Percentiles rank a stretch among this genome's conserved stretches.
phyloP scores from a whole-genome alignment of 306 rosid species.

The Hippophae gyantsensis region DNA sequence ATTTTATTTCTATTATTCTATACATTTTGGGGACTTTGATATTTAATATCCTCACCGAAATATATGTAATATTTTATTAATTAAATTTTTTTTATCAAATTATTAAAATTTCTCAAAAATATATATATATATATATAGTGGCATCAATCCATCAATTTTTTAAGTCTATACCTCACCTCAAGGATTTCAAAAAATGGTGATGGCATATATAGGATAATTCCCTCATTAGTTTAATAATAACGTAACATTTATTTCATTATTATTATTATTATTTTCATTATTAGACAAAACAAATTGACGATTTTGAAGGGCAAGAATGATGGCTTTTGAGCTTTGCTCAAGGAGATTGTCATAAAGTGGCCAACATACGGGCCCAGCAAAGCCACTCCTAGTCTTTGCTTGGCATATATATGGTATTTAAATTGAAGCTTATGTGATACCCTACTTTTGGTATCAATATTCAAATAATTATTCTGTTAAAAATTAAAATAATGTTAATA shows the following conservation, averaged over 20 bases:
- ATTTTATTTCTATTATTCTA: too few species aligned
- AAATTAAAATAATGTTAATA: too few species aligned
- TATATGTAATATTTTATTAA: too few species aligned
- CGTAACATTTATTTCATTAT: slow-evolving; percentile 3
- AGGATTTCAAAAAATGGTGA: neutral
- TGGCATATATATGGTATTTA: slow-evolving; percentile 11
- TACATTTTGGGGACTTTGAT: too few species aligned
- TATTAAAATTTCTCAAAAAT: too few species aligned
- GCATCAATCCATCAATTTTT: neutral
- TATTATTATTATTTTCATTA: slow-evolving; percentile 4
- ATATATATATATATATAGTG: neutral
- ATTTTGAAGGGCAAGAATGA: slow-evolving; percentile 17
- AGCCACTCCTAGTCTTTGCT: slow-evolving; percentile 7
- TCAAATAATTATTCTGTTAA: too few species aligned
- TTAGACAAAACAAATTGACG: slow-evolving; percentile 16
- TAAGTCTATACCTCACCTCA: too few species aligned
- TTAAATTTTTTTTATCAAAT: too few species aligned
- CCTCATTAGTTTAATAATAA: neutral
- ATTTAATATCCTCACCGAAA: too few species aligned
- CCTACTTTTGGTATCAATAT: slow-evolving; percentile 8
- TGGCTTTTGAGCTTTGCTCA: slow-evolving; percentile 14
- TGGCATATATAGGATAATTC: neutral
- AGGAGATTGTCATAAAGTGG: slow-evolving; percentile 35
- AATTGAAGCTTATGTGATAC: slow-evolving; percentile 19
- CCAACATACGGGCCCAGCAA: slow-evolving; percentile 45